A percentile compares a stretch with the other conserved stretches of the same genome.
Conservation (phyloP, 305 asterid genomes). For the Fraxinus floribunda region DNA sequence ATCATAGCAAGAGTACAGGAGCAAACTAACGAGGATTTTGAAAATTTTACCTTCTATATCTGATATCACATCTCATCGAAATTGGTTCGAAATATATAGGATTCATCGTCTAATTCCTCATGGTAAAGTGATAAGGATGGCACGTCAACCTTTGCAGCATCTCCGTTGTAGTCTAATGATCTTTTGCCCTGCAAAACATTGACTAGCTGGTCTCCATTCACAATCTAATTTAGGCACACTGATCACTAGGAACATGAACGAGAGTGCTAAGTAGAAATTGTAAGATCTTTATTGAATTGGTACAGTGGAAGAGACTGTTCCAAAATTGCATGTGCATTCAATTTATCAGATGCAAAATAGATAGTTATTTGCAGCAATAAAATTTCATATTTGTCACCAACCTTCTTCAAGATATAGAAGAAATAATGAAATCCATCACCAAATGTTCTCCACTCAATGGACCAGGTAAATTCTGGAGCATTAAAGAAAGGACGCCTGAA, state of each 20-base stretch:
- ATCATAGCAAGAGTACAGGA: background rate
- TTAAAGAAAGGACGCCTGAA: slow-evolving; percentile 78
- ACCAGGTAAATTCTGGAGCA: slow-evolving; percentile 78
- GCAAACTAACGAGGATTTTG: background rate
- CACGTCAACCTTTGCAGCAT: slow-evolving; percentile 26
- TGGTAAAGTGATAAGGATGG: slow-evolving; percentile 63
- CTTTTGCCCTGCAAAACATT: slow-evolving; percentile 65
- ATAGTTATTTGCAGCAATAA: background rate
- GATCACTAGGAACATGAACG: background rate
- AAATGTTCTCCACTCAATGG: slow-evolving; percentile 78
- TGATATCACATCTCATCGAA: slow-evolving; percentile 50
- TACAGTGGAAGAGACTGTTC: background rate
- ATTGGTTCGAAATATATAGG: slow-evolving; percentile 67
- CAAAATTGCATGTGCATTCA: background rate
- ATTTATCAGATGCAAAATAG: background rate
- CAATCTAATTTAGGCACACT: background rate
- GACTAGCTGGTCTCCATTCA: slow-evolving; percentile 20
- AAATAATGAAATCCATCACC: slow-evolving; percentile 95
- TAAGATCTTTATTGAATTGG: background rate
- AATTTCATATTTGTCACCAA: slow-evolving; percentile 22
- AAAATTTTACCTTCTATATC: slow-evolving; percentile 14
- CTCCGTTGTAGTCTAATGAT: slow-evolving; percentile 36
- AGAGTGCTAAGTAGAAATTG: background rate
- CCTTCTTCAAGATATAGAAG: slow-evolving; percentile 85
- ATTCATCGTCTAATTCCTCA: slow-evolving; percentile 82